phyloP scores from a whole-genome alignment of 2,329 filamentous ascomycete genomes.

The Trichoderma citrinoviride region DNA sequence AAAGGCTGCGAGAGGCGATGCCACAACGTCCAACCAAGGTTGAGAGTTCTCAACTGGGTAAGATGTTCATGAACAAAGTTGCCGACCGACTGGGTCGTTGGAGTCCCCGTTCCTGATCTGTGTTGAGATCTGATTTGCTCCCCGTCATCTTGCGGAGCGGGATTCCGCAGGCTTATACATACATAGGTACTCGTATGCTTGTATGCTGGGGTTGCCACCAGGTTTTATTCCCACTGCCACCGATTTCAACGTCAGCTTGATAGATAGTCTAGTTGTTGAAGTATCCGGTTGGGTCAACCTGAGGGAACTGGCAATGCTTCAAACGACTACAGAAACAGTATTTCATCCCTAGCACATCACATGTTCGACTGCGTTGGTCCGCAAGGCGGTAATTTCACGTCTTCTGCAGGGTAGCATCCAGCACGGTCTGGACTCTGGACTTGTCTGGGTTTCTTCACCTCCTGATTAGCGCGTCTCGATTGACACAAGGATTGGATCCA shows the following conservation, averaged over 20 bases:
- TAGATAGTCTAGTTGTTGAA: too few relatives aligned
- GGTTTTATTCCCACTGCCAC: not conserved
- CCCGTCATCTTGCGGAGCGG: not conserved
- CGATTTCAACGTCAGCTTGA: too few relatives aligned
- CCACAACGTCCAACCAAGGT: not conserved
- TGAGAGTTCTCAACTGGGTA: not conserved
- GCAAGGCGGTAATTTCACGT: not conserved
- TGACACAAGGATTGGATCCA: slow-evolving; percentile 12
- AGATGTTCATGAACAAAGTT: slow-evolving; percentile 8
- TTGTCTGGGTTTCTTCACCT: not conserved
- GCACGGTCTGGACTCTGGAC: too few relatives aligned
- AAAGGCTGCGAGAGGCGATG: not conserved
- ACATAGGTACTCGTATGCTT: too few relatives aligned
- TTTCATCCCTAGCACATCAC: too few relatives aligned
- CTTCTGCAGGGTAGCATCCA: slow-evolving; percentile 6
- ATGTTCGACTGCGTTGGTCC: not conserved
- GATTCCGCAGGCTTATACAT: not conserved
- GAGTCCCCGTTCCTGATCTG: not conserved
- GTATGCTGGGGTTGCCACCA: not conserved
- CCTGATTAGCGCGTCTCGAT: slow-evolving; percentile 15
- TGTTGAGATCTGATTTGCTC: slow-evolving; percentile 3
- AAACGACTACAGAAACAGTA: too few relatives aligned
- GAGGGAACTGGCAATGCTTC: too few relatives aligned
- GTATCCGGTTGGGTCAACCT: too few relatives aligned
- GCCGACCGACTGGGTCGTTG: not conserved